phyloP scores from a whole-genome alignment of 192 early-diverging fungal genomes.

The Lobosporangium transversale region DNA sequence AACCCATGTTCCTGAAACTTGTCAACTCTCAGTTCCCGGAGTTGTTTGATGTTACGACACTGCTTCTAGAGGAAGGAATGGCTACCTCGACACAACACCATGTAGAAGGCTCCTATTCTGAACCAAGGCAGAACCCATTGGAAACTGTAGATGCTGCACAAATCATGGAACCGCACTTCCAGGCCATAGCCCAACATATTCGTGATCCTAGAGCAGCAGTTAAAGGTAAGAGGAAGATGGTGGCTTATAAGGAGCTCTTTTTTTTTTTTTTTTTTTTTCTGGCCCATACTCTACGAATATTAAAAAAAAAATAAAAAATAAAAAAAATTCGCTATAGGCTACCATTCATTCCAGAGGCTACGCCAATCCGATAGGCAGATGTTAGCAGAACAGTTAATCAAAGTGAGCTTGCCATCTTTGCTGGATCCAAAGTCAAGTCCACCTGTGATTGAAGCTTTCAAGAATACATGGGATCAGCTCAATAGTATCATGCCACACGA shows the following conservation, averaged over 20 bases:
- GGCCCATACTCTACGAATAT: neutral
- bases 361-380: constrained; percentile 22
- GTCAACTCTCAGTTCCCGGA: constrained; percentile 51
- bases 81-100: neutral
- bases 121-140: neutral
- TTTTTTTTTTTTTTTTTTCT: too few species aligned
- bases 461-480: constrained; percentile 50
- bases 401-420: constrained; percentile 31
- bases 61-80: constrained; percentile 37
- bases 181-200: constrained; percentile 16
- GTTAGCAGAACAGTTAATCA: constrained; percentile 13
- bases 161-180: constrained; percentile 15
- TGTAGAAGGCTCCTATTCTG: neutral
- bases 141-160: too few species aligned
- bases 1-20: constrained; percentile 48
- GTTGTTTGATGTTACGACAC: constrained; percentile 46
- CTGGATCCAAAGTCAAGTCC: constrained; percentile 27
- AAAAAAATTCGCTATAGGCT: constrained; percentile 17
- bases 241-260: too few species aligned
- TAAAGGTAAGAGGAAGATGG: constrained; percentile 23
- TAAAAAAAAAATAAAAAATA: too few species aligned
- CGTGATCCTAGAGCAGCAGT: constrained; percentile 28
- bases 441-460: constrained; percentile 40
- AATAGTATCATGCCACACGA: constrained; percentile 50
- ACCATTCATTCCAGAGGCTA: constrained; percentile 35